Base-by-base conservation (phyloP, 139 green algal species). In the Coelastrella sp. region DNA sequence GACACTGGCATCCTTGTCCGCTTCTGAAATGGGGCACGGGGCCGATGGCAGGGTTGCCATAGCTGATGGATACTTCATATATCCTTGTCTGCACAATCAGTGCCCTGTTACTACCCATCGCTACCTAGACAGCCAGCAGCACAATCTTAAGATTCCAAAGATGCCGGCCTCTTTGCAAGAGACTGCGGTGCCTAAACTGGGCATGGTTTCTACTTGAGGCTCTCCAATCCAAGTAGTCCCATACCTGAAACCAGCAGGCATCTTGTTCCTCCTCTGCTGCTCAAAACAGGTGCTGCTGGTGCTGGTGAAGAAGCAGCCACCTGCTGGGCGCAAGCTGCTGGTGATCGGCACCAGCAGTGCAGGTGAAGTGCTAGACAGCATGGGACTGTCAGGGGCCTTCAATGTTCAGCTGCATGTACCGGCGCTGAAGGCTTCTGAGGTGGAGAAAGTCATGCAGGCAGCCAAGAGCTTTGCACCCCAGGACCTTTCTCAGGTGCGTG, bases 231-330 rank as follows among this genome's bases (percentile, higher is more conserved):
- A 8, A 78, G n/a, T n/a, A n/a, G n/a, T n/a, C n/a, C n/a, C n/a
- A n/a, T 81, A 25, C 22, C 58, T 60, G 74, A 27, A 11, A 81
- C 24, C 63, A 14, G 80, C 79, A 56, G 58, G 57, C 60, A 59
- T 60, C 49, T 65, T 27, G 59, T 85, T 72, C 35, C 49, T 14
- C 68, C 19, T 76, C 35, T 49, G 35, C 35, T 49, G 35, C 35
- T 49, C 35, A 58, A 6, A 1, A 24, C 91, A 98, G 90, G 97
- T 97, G 76, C 92, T 99, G 79, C 94, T 99, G 75, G 97, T 99
- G 90, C 95, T 99, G 74, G 85, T 99, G 68, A 99, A 99, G 93
- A 96, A 96, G 83, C 90, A 92, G 87, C 98, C 98, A n/a, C 98
- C 98, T 0, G 66, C 95, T 61, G 97, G 97, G 0, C 90, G 95